These are phyloP conservation scores for Geotrichum bryndzae DNA, from an alignment of 1,139 yeast species.

Conservation along the genomic window DNA sequence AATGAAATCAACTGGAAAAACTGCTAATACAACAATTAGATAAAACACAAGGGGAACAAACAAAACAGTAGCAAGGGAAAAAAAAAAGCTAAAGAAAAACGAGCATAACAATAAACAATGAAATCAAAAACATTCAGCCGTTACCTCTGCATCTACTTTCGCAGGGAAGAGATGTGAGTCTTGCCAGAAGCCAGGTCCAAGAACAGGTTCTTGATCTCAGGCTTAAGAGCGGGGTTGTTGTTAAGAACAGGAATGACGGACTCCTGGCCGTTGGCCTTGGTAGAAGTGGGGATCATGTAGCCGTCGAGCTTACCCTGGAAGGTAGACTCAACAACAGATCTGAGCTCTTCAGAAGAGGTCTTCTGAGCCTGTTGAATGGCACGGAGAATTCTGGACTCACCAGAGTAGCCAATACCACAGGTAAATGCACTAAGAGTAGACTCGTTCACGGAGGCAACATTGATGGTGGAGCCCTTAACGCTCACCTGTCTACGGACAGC, in stretches of 20 bases:
- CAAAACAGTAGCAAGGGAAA: not conserved
- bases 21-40: not conserved
- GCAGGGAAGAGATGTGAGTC: constrained; percentile 20
- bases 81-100: not conserved
- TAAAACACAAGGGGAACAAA: not conserved
- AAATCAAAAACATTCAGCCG: not conserved
- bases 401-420: constrained; percentile 13
- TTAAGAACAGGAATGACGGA: constrained; percentile 23
- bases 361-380: constrained; percentile 16
- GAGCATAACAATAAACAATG: not conserved
- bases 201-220: constrained; percentile 24
- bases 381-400: constrained; percentile 13
- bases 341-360: constrained; percentile 14
- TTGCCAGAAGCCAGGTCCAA: constrained; percentile 28
- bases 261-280: constrained; percentile 17
- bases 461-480: constrained; percentile 6
- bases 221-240: constrained; percentile 24
- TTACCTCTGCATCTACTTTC: constrained; percentile 12
- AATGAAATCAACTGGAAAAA: not conserved
- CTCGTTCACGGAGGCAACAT: constrained; percentile 8
- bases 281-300: constrained; percentile 14
- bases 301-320: constrained; percentile 22
- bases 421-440: constrained; percentile 10
- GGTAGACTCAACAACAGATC: constrained; percentile 21
- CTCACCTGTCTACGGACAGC: constrained; percentile 6